These are phyloP conservation scores for Phaseolus coccineus DNA, from an alignment of 331 rosid genomes.

Conservation along the genomic window DNA sequence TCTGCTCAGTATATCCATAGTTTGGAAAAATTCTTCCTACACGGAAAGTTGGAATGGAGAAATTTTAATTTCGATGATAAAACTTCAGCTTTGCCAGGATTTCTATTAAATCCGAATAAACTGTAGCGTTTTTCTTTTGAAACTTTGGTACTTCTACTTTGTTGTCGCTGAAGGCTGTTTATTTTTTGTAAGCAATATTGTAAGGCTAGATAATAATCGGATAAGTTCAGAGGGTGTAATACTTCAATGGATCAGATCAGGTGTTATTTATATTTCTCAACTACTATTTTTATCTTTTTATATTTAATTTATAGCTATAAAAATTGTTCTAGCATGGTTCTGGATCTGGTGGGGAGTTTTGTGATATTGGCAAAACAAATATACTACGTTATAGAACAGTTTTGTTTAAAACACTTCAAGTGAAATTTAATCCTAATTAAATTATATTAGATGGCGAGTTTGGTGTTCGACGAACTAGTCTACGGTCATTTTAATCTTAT, in stretches of 20 bases:
- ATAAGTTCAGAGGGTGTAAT: conserved; percentile 26
- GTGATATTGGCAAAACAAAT: neutral
- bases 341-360: conserved; percentile 5
- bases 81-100: conserved; percentile 24
- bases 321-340: conserved; percentile 9
- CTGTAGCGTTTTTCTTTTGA: conserved; percentile 27
- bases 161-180: conserved; percentile 18
- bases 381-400: neutral
- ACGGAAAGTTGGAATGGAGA: conserved; percentile 5
- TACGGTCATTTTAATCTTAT: neutral
- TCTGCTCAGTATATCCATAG: conserved; percentile 1
- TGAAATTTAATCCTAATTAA: neutral
- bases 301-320: conserved; percentile 10
- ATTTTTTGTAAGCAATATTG: neutral
- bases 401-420: neutral
- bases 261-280: conserved; percentile 14
- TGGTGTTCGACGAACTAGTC: neutral
- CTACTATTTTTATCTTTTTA: conserved; percentile 3
- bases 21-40: conserved; percentile 17
- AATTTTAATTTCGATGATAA: conserved; percentile 1
- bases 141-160: conserved; percentile 6
- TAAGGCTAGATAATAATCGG: conserved; percentile 8
- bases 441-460: neutral
- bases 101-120: conserved; percentile 10
- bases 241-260: conserved; percentile 23